Conservation (phyloP, 2,329 filamentous ascomycete species). For the Aspergillus vadensis region DNA sequence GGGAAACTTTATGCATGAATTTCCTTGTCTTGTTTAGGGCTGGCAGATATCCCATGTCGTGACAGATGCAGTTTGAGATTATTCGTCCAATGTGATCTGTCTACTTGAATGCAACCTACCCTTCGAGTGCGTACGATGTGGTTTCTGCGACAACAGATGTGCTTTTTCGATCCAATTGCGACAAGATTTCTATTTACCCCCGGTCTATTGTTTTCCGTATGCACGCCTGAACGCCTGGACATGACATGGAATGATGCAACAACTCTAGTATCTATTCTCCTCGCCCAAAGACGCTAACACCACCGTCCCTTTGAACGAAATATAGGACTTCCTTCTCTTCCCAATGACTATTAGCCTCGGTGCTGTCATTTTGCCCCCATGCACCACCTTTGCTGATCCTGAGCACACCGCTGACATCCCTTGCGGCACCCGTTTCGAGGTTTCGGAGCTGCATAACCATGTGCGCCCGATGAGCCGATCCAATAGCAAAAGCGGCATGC, state of each 20-base stretch:
- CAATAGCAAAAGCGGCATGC: conserved; percentile 70
- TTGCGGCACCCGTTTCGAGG: conserved; percentile 84
- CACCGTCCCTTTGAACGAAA: conserved; percentile 75
- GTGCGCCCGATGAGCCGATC: conserved; percentile 73
- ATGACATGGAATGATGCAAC: not conserved
- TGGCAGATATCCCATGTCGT: conserved; percentile 42
- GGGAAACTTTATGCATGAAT: conserved; percentile 40
- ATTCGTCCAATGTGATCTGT: conserved; percentile 33
- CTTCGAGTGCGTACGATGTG: conserved; percentile 9
- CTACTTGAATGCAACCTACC: conserved; percentile 28
- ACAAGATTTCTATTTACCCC: conserved; percentile 5
- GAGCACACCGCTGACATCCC: conserved; percentile 86
- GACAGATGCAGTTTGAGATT: conserved; percentile 40
- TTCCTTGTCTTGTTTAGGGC: conserved; percentile 43
- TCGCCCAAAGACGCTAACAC: conserved; percentile 80
- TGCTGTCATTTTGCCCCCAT: conserved; percentile 37
- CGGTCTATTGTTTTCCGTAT: conserved; percentile 11
- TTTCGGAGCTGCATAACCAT: conserved; percentile 70
- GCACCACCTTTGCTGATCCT: conserved; percentile 66
- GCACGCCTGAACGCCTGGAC: conserved; percentile 10
- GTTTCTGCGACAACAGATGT: not conserved
- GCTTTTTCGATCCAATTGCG: not conserved
- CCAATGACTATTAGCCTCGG: conserved; percentile 28
- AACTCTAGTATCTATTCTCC: conserved; percentile 56
- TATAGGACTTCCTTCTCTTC: conserved; percentile 76